Evolutionary conservation across 805 yeast species (phyloP), one percentile per base, ranked within the genome.

Genomic region (Candida easanensis): DNA sequence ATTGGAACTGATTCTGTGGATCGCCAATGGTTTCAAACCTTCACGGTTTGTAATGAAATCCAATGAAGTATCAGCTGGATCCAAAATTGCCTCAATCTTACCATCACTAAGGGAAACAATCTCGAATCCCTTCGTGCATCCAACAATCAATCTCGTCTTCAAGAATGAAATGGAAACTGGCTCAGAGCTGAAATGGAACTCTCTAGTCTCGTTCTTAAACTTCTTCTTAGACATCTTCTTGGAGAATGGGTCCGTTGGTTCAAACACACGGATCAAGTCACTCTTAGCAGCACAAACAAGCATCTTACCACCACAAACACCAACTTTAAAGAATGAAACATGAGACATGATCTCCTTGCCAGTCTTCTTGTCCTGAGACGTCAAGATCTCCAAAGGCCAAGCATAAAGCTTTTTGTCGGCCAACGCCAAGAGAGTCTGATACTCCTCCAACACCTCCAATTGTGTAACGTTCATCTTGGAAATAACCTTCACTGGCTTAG

Each of bases 1-100:
- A 66, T 90, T 93, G 42, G 83, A 80, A 45, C 91, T 93, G 45
- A 93, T 80, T 48, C 96, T 77, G 62, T 91, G 95, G 46, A 93
- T 88, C 4, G 95, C 89, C 63, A 89, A 77, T 16, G 99, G 99
- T 57, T 87, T 86, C 48, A 91, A 74, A 2, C 81, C 79, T 62
- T 88, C 96, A 46, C 84, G 73, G 47, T 79, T 86, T 45, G 80
- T 87, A 13, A 93, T 97, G 69, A 93, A 93, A 58, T 93, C 99
- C 41, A 93, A 72, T 16, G 97, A 88, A 0, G 98, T 95, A 60
- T 93, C 99, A 0, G 98, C 99, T n/a, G 96, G 97, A 66, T 93
- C 98, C 55, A 93, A 71, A 39, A 93, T 76, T 9, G 93, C 81
- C 65, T 93, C 97, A 64, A 86, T 88, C 46, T 82, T 86, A 46